Evolutionary conservation across 2,329 filamentous ascomycete genomes (phyloP), one percentile per base, ranked within the genome.

Genomic region (Fusarium illudens): DNA sequence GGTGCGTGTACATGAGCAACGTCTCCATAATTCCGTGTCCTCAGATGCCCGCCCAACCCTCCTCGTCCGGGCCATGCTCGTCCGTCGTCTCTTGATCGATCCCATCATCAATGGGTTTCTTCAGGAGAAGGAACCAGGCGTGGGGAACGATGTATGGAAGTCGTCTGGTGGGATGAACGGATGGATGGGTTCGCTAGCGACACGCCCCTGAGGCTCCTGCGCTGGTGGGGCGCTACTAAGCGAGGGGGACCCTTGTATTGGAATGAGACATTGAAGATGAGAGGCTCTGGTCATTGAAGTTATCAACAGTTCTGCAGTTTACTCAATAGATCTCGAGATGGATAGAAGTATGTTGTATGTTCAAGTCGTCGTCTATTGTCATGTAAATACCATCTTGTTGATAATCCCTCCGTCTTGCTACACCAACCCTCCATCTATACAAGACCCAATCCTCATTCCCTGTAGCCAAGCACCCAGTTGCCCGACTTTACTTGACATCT

Each of bases 1-100:
- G 32, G n/a, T 54, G 51, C 51, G 51, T 54, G 51, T 54, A 54
- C 51, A 54, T 54, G 25, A 34, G 19, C 27, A 25, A 54, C 27
- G 51, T 44, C 51, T 27, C 25, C 51, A 54, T 54, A 54, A 39
- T 54, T 54, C 44, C 25, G 8, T 25, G 17, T 49, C 44, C 9
- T 32, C 51, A 39, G 34, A 22, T 7, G n/a, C 17, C 25, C 44
- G n/a, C 17, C 25, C 44, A 15, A 22, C 37, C 37, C 33, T 37
- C 34, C 17, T 36, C 11, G 36, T 13, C 22, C 20, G 37, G 13
- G 37, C 37, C 37, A 12, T 44, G 20, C 20, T 27, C 22, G 20
- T 27, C 39, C n/a, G 6, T n/a, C 22, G n/a, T 27, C 30, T 34
- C 5, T 46, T 46, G 39, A 46, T 46, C 39, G 39, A 46, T 46